Evolutionary conservation across 805 yeast species (phyloP), one percentile per base, ranked within the genome.

Genomic region (Kuraishia floccosa): DNA sequence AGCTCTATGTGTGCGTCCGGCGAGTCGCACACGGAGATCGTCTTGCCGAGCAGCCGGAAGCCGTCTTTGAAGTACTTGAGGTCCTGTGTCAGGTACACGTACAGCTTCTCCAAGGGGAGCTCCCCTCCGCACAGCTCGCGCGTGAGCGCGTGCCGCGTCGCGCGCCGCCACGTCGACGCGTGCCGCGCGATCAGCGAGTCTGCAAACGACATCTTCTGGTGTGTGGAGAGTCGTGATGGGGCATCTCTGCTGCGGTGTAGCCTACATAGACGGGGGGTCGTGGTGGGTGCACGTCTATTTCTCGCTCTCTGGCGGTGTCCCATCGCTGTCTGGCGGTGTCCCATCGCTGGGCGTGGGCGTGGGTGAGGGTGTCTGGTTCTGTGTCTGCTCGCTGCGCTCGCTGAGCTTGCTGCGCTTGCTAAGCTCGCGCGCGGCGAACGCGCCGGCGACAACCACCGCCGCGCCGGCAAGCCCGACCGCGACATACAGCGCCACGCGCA

Each of bases 381-480:
- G n/a, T n/a, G n/a, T n/a, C n/a, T n/a, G n/a, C n/a, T n/a, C n/a
- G n/a, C n/a, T n/a, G n/a, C n/a, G n/a, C n/a, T n/a, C n/a, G n/a
- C n/a, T n/a, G n/a, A n/a, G n/a, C n/a, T n/a, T n/a, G n/a, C n/a
- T n/a, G n/a, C n/a, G n/a, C n/a, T n/a, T n/a, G n/a, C n/a, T n/a
- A n/a, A n/a, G n/a, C n/a, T n/a, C n/a, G n/a, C n/a, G n/a, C n/a
- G n/a, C n/a, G n/a, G n/a, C n/a, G n/a, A n/a, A n/a, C n/a, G n/a
- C n/a, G n/a, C n/a, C n/a, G n/a, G n/a, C n/a, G 21, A 27, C 25
- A 47, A 40, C 4, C 40, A 58, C 54, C 0, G 77, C 80, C 12
- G 65, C 35, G 0, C 65, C 73, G 2, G 77, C 68, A 8, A 75
- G 47, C 0, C 86, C 89, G 21, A 71, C 56, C 1, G 79, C 85